These are phyloP conservation scores for Psilocybe mexicana DNA, from an alignment of 1,284 basidiomycete species.

Conservation along the genomic window DNA sequence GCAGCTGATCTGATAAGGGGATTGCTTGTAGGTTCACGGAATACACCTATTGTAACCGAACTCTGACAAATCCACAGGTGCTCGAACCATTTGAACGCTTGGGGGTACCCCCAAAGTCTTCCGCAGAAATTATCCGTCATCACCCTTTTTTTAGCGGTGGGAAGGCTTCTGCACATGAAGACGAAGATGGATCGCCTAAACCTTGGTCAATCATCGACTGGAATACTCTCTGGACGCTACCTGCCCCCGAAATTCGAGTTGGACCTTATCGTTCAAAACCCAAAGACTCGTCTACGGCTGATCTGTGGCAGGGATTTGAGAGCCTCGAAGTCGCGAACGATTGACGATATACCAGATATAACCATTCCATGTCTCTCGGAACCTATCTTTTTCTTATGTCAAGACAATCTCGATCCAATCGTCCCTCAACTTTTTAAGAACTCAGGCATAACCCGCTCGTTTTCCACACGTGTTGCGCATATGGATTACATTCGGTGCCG, in stretches of 20 bases:
- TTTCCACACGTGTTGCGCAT: conserved; percentile 8
- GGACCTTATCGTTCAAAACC: conserved; percentile 27
- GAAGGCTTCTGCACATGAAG: conserved; percentile 13
- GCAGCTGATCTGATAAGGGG: conserved; percentile 68
- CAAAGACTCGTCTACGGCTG: conserved; percentile 12
- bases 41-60: neutral
- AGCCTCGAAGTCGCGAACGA: conserved; percentile 17
- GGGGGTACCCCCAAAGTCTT: conserved; percentile 57
- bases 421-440: conserved; percentile 10
- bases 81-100: conserved; percentile 73
- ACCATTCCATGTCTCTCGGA: conserved; percentile 9
- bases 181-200: neutral
- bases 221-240: conserved; percentile 71
- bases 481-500: conserved; percentile 16
- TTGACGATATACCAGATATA: conserved; percentile 5
- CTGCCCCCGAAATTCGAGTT: conserved; percentile 52
- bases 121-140: conserved; percentile 56
- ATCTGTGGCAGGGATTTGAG: conserved; percentile 24
- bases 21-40: conserved; percentile 51
- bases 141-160: conserved; percentile 72
- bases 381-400: conserved; percentile 5
- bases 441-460: neutral
- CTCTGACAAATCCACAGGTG: conserved; percentile 41
- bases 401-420: conserved; percentile 12
- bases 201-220: conserved; percentile 56